Evolutionary conservation across 2,329 filamentous ascomycete species (phyloP).

Genomic region (Akanthomyces lecanii): DNA sequence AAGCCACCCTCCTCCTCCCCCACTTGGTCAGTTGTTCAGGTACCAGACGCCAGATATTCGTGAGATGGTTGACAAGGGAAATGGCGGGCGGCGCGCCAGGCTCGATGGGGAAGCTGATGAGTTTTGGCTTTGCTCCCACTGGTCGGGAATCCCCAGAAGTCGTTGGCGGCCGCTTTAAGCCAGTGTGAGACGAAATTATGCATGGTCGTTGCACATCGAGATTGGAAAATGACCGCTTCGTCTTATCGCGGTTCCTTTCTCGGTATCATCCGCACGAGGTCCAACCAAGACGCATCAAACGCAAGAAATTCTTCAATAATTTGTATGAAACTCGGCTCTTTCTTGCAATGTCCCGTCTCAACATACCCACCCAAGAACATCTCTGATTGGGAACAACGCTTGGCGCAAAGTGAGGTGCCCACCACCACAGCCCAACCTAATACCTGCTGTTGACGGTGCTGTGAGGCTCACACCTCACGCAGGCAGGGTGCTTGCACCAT

Average conservation of each 20-base stretch:
- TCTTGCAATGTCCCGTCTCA: no score
- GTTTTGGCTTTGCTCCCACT: constrained; percentile 11
- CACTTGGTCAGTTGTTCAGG: not conserved
- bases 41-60: not conserved
- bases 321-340: no score
- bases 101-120: constrained; percentile 12
- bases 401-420: no score
- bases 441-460: no score
- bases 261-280: no score
- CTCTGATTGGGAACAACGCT: no score
- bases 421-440: no score
- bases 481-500: not conserved
- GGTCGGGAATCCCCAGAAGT: not conserved
- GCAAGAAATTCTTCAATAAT: no score
- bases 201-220: not conserved
- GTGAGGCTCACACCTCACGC: not conserved
- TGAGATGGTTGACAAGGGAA: not conserved
- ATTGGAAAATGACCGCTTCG: not conserved
- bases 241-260: no score
- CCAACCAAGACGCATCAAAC: no score
- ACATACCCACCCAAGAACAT: no score
- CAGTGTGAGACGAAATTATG: not conserved
- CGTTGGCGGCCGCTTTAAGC: constrained; percentile 2
- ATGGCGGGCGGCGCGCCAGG: not conserved
- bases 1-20: not conserved